Base-by-base conservation (phyloP, 176 grass and related monocot species). In the Aechmea fasciata region DNA sequence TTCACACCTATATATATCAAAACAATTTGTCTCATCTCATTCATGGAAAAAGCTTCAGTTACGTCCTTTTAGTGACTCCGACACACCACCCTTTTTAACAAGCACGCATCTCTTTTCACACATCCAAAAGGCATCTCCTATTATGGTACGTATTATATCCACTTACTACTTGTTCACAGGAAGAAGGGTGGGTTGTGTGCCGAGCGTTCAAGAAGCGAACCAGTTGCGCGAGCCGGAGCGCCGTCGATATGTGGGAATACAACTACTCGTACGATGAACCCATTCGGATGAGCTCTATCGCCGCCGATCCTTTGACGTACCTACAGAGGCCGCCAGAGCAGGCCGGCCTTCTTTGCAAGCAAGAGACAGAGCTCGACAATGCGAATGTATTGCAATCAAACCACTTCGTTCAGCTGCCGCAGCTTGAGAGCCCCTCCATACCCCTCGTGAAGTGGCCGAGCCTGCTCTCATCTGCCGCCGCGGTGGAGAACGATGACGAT, bases 121-220 rank as follows among this genome's bases (percentile, higher is more conserved):
- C 15, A 49, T 12, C 0, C 13, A 50, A 49, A 50, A 26, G 25
- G 50, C 23, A 10, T 53, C 22, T 22, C 5, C 11, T 2, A 50
- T n/a, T 49, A 59, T 7, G 1, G 52, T 55, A n/a, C n/a, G n/a
- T n/a, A 14, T n/a, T n/a, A 63, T 70, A 47, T 54, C 57, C 48
- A 26, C 19, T 63, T 63, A 3, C 1, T 19, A 64, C 2, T 69
- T 2, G 69, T 1, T 50, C 53, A 70, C 80, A 97, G 94, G 94
- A 97, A 87, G 94, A 97, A 92, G 94, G 94, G 62, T 97, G 89
- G 94, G 89, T 93, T 7, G 83, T 93, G 66, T 97, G 94, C 69
- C 84, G 94, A 26, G 94, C 94, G 20, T 97, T 97, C 86, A 97
- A 90, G 87, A 97, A 97, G 80, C 81, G 89, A 81, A 69, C 82